A percentile compares a stretch with the other conserved stretches of the same genome.
These are phyloP conservation scores for Ophioceras dolichostomum DNA, from an alignment of 2,329 filamentous ascomycete species.

Conservation along the genomic window DNA sequence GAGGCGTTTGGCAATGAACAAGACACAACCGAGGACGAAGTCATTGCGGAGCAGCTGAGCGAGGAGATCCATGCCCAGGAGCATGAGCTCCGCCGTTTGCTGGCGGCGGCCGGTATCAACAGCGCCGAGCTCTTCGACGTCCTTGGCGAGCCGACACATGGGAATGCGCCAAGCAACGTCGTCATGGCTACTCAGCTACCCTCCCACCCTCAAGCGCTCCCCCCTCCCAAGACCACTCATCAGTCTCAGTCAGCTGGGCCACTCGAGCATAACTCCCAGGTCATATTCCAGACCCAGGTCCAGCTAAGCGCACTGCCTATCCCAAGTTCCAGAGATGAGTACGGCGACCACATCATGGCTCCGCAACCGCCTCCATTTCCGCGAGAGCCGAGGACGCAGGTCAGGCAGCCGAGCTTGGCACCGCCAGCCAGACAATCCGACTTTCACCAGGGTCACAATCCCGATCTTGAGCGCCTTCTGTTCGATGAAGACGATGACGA, in stretches of 20 bases:
- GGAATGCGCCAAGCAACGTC: conserved; percentile 16
- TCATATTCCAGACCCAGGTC: conserved; percentile 40
- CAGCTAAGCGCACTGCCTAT: conserved; percentile 10
- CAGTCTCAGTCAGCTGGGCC: conserved; percentile 7
- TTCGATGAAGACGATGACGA: conserved; percentile 12
- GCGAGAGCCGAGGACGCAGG: conserved; percentile 1
- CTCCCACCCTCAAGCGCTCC: conserved; percentile 13
- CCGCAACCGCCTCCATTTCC: conserved; percentile 1
- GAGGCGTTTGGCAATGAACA: conserved; percentile 36
- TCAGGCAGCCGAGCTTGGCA: too few species aligned
- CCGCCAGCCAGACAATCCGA: too few species aligned
- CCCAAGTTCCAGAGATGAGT: conserved; percentile 1
- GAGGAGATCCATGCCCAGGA: conserved; percentile 31
- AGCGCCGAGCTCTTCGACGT: conserved; percentile 24
- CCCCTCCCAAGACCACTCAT: conserved; percentile 18
- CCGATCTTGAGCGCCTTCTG: too few species aligned
- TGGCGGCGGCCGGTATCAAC: conserved; percentile 33
- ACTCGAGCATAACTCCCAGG: conserved; percentile 26
- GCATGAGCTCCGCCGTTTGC: conserved; percentile 23
- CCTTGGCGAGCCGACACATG: conserved; percentile 13
- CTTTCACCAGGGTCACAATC: too few species aligned
- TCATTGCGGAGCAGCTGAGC: conserved; percentile 33
- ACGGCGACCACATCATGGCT: background rate
- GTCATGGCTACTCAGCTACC: conserved; percentile 32
- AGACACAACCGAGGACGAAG: conserved; percentile 39